Evolutionary conservation across 768 basidiomycete species (phyloP), one percentile per base, ranked within the genome.

Genomic region (Hortiboletus flavorubellus): DNA sequence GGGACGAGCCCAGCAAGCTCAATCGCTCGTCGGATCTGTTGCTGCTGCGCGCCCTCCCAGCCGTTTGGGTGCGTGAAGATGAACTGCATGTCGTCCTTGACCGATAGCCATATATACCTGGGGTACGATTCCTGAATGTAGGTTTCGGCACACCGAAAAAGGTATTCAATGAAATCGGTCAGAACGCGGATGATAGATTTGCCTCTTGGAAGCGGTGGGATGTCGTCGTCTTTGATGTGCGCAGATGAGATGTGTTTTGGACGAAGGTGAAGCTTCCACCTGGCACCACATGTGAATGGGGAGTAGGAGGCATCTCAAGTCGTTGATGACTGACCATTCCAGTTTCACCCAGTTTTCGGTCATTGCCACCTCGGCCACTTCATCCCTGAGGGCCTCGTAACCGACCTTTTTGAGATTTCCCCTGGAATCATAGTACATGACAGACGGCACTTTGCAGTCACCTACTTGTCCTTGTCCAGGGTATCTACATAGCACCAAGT

Each of bases 21-120:
- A 1, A 81, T 78, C 2, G 83, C 84, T 35, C 64, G 63, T 1
- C 83, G 76, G 71, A 85, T 80, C 55, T 75, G 68, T 29, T 67
- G 66, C 49, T 85, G 85, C 59, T 86, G 84, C 0, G 62, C 62
- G 1, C 80, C 79, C 53, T 79, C 83, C 85, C 84, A 86, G 0
- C 81, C 83, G 51, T 85, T 86, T 2, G 84, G 84, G 59, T 85
- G 83, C 0, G 77, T 76, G 5, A 86, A 72, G 2, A 86, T 70
- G 53, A 79, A 80, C 29, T 80, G 73, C 21, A 80, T 78, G 2
- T 54, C 61, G 14, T 70, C 54, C 53, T 76, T 68, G 16, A 82
- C 55, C 0, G 73, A 75, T 0, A 53, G 48, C 81, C 80, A 82
- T 1, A 80, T 60, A 4, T 81, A 80, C 1, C 42, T 39, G 0